Evolutionary conservation across 345 rosid genomes (phyloP), one percentile per base, ranked within the genome.

Genomic region (Eucalyptus globulus): DNA sequence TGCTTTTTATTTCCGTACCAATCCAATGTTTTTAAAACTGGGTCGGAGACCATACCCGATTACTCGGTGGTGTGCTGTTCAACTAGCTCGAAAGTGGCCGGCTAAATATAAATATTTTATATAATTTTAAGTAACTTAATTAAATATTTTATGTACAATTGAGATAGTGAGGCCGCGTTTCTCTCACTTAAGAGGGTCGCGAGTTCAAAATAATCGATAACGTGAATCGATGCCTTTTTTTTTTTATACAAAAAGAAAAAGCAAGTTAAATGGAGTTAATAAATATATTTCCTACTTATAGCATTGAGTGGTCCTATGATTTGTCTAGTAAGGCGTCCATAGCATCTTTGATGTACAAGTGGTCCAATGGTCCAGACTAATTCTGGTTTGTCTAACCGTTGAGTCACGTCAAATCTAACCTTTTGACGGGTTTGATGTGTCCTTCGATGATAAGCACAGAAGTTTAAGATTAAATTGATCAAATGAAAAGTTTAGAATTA

Each of bases 361-460:
- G 76, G 37, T 65, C 37, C 37, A 65, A 3, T 7, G 76, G 37
- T 65, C 37, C 37, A 65, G 3, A 65, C 6, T 0, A 2, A 65
- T 65, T 65, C 3, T 0, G 3, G 5, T 65, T n/a, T n/a, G 11
- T 65, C 21, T 5, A 5, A 1, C 2, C 15, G 11, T 65, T 65
- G 37, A 65, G 16, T 9, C 21, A 14, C 1, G 22, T 65, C 76
- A 14, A 62, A 29, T 65, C 37, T 65, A 9, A 65, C 16, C 10
- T 65, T 65, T 65, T n/a, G 40, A 65, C 0, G 1, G 37, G 37
- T 65, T n/a, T 7, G 40, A 65, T 65, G 22, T n/a, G 11, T 65
- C 11, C 0, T 15, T 8, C 1, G 6, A 65, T 65, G 6, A 65
- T 8, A 3, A 15, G 19, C 0, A 15, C 6, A 65, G 14, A n/a